phyloP scores from a whole-genome alignment of 805 yeast species.

The Saturnispora zaruensis region DNA sequence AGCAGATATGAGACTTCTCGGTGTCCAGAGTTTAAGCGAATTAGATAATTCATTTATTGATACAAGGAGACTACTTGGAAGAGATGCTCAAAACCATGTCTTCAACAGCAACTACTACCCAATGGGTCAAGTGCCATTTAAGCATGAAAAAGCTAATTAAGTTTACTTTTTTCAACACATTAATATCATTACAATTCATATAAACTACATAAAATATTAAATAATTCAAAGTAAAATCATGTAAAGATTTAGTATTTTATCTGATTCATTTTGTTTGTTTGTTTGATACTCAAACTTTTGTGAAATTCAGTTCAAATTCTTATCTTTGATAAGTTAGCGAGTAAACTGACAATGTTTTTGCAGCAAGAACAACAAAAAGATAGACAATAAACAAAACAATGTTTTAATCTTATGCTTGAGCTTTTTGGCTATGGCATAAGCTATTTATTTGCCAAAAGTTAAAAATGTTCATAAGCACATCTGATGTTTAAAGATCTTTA shows the following conservation, averaged over 20 bases:
- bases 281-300: too few relatives aligned
- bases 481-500: too few relatives aligned
- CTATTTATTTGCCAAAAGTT: too few relatives aligned
- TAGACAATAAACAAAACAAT: too few relatives aligned
- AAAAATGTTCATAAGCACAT: too few relatives aligned
- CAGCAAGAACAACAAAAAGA: too few relatives aligned
- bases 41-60: constrained; percentile 36
- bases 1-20: constrained; percentile 59
- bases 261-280: too few relatives aligned
- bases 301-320: too few relatives aligned
- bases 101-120: constrained; percentile 14
- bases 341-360: too few relatives aligned
- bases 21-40: constrained; percentile 43
- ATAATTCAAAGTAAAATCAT: background rate
- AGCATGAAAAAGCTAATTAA: constrained; percentile 10
- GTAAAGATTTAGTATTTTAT: background rate
- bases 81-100: constrained; percentile 16
- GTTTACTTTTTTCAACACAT: background rate
- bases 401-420: too few relatives aligned
- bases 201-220: background rate
- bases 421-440: too few relatives aligned
- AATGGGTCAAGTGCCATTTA: constrained; percentile 13
- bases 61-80: constrained; percentile 18
- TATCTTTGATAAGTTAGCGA: too few relatives aligned
- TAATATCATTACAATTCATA: background rate